Evolutionary conservation across 2,329 filamentous ascomycete genomes (phyloP).

Genomic region (Incumbomyces delicatus): DNA sequence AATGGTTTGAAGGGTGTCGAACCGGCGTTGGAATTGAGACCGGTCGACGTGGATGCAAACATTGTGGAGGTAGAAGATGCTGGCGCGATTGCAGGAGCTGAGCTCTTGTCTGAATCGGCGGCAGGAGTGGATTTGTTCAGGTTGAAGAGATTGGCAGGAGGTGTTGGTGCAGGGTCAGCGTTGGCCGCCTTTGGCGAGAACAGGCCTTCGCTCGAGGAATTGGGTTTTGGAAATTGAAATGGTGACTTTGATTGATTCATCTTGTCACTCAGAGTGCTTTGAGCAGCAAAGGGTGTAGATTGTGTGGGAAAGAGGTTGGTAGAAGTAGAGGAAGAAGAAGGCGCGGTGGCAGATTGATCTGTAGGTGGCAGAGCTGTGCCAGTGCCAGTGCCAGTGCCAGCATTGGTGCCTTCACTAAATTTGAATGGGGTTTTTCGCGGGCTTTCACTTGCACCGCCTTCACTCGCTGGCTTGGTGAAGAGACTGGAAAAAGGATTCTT

Average conservation of each 20-base stretch:
- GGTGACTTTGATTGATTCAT: neutral
- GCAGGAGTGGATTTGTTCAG: slow-evolving; percentile 6
- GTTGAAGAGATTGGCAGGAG: slow-evolving; percentile 2
- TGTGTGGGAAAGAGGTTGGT: neutral
- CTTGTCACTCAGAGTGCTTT: too few relatives aligned
- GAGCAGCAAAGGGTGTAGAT: neutral
- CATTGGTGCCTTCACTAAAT: slow-evolving; percentile 4
- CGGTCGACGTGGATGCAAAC: neutral
- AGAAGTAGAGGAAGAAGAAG: neutral
- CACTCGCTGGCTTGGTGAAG: slow-evolving; percentile 1
- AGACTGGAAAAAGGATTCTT: slow-evolving; percentile 7
- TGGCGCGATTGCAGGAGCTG: too few relatives aligned
- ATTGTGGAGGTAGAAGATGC: slow-evolving; percentile 2
- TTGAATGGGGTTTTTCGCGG: slow-evolving; percentile 7
- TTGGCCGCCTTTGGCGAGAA: slow-evolving; percentile 4
- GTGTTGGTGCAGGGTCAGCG: neutral
- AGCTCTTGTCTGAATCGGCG: neutral
- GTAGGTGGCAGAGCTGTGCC: slow-evolving; percentile 3
- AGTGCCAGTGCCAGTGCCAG: neutral
- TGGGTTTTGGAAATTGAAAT: neutral
- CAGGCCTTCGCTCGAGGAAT: slow-evolving; percentile 1
- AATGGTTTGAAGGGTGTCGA: slow-evolving; percentile 4
- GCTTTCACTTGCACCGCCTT: neutral
- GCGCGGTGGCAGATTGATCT: neutral
- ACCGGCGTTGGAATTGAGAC: slow-evolving; percentile 1